phyloP scores from a whole-genome alignment of 257 asterid genomes.

The Plectranthus barbatus region DNA sequence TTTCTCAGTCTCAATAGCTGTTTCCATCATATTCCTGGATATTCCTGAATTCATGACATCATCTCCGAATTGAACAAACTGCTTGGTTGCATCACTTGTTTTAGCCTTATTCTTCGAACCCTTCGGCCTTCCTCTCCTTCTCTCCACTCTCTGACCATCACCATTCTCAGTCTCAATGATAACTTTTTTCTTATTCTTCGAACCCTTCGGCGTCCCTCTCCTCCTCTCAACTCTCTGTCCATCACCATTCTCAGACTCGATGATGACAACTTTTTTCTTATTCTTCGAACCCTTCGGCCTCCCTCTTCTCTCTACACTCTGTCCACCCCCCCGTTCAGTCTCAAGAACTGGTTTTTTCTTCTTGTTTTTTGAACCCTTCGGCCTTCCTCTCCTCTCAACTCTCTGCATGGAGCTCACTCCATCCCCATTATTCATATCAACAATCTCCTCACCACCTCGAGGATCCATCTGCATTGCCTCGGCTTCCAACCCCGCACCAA shows the following conservation, averaged over 20 bases:
- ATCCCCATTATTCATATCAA: not conserved
- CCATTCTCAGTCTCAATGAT: not conserved
- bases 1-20: not conserved
- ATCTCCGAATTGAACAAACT: not conserved
- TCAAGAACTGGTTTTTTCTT: too few relatives aligned
- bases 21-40: slow-evolving; percentile 8
- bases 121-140: slow-evolving; percentile 29
- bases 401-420: not conserved
- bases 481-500: not conserved
- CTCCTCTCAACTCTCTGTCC: not conserved
- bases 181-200: slow-evolving; percentile 6
- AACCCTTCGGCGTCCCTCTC: slow-evolving; percentile 8
- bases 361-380: slow-evolving; percentile 15
- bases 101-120: slow-evolving; percentile 25
- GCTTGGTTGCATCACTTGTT: not conserved
- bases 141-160: not conserved
- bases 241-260: not conserved
- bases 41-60: not conserved
- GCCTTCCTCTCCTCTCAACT: slow-evolving; percentile 4
- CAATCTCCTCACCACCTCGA: not conserved
- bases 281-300: slow-evolving; percentile 14
- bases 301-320: not conserved
- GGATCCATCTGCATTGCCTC: too few relatives aligned
- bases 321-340: not conserved
- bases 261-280: slow-evolving; percentile 1